Conservation (phyloP, 2,329 filamentous ascomycete genomes). For the Torrubiella hemipterigena region DNA sequence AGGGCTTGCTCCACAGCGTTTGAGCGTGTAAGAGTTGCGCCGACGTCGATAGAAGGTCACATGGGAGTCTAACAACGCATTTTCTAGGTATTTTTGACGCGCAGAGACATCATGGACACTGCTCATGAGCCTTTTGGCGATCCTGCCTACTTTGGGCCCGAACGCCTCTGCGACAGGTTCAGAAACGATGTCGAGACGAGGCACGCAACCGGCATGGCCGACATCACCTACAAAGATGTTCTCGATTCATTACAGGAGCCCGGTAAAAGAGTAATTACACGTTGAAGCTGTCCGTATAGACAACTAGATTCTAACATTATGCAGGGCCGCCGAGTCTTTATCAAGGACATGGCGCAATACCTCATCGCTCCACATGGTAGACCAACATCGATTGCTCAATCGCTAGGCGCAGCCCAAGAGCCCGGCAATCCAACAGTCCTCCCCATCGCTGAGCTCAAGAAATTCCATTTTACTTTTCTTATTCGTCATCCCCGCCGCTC, state of each 20-base stretch:
- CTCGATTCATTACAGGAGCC: constrained; percentile 64
- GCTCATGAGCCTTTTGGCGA: constrained; percentile 96
- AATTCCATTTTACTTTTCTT: constrained; percentile 91
- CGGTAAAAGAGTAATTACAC: constrained; percentile 26
- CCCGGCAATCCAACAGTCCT: constrained; percentile 74
- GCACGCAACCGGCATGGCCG: constrained; percentile 50
- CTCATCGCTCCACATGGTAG: constrained; percentile 64
- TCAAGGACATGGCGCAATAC: constrained; percentile 97
- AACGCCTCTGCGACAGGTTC: constrained; percentile 71
- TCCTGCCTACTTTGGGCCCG: constrained; percentile 90
- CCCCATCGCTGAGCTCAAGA: constrained; percentile 58
- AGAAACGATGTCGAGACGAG: constrained; percentile 50
- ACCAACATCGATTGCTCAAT: constrained; percentile 61
- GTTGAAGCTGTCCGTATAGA: background rate
- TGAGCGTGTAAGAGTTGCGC: constrained; percentile 58
- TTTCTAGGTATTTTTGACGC: constrained; percentile 86
- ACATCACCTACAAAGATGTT: constrained; percentile 65
- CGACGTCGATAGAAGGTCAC: background rate
- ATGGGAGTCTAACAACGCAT: background rate
- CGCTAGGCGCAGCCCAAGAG: constrained; percentile 56
- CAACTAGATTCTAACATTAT: constrained; percentile 16
- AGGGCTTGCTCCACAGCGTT: constrained; percentile 94
- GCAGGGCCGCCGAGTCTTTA: constrained; percentile 84
- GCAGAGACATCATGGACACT: constrained; percentile 66
- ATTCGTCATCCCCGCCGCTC: constrained; percentile 90